Evolutionary conservation across 345 rosid genomes (phyloP), one percentile per base, ranked within the genome.

Genomic region (Durio zibethinus): DNA sequence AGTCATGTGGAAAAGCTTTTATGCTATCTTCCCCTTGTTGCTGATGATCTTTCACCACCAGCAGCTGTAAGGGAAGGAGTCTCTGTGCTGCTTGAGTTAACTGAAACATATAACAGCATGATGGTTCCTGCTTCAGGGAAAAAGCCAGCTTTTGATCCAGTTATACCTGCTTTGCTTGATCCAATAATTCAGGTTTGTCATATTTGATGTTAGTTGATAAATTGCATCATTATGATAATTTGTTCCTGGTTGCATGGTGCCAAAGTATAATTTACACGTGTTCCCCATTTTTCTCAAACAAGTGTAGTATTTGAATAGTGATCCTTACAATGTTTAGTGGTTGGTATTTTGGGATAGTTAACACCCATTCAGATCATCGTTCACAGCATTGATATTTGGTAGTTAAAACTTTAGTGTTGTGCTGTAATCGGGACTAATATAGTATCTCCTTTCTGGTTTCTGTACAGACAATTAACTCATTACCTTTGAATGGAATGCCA

Each of bases 11-110:
- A 96, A 86, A 96, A 91, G 87, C 95, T 96, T 80, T 82, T 96
- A 76, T 94, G 93, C 14, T 94, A 92, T 87, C 97, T 97, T 83
- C 99, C 99, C 33, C 99, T 93, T 68, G 94, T 96, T 64, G 89
- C 98, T 36, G 82, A 82, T 75, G 98, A 96, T 88, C 98, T 96
- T 47, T 90, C 98, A 78, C 97, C 99, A 2, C 98, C 99, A 63
- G 86, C 93, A 38, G 98, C 97, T 45, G 97, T 96, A 77, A 88
- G 92, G 78, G 99, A 93, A 81, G 99, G 97, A 83, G 91, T 96
- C 76, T 87, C 97, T 82, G 79, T 96, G 73, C 88, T 93, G 73
- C 98, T 96, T 68, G 98, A 96, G 81, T 90, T 93, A 77, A 96
- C 91, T 76, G 95, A 91, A 77, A 96, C 87, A 57, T 86, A 91